These are phyloP conservation scores for Raddia distichophylla DNA, from an alignment of 176 grass and related monocot genomes.

Conservation along the genomic window DNA sequence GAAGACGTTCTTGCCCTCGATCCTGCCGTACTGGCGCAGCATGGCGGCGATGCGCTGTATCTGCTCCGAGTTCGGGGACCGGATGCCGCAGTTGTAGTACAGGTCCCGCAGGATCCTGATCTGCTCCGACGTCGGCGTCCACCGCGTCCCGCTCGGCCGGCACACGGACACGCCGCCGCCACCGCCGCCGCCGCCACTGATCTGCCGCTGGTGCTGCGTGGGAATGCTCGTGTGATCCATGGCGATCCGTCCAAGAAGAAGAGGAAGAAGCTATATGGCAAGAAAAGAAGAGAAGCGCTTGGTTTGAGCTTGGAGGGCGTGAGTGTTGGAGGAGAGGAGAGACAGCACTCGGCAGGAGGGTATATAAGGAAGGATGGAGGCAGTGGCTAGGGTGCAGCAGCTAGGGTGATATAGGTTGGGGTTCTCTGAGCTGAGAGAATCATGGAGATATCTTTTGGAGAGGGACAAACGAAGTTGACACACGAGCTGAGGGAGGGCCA, in stretches of 20 bases:
- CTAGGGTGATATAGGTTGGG: slow-evolving; percentile 44
- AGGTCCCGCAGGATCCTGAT: slow-evolving; percentile 80
- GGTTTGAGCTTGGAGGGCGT: background rate
- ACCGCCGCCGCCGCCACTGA: background rate
- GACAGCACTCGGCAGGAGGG: slow-evolving; percentile 3
- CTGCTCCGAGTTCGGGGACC: slow-evolving; percentile 90
- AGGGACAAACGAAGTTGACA: slow-evolving; percentile 88
- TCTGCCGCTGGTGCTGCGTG: slow-evolving; percentile 10
- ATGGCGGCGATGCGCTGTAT: slow-evolving; percentile 88
- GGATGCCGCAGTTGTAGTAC: slow-evolving; percentile 83
- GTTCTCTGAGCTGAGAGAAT: slow-evolving; percentile 61
- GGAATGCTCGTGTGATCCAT: background rate
- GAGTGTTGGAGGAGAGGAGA: background rate
- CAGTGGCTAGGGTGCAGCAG: background rate
- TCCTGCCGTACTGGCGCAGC: slow-evolving; percentile 81
- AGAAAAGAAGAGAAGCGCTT: background rate
- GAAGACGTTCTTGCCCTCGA: slow-evolving; percentile 99
- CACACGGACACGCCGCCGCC: background rate
- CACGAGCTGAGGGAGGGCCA: slow-evolving; percentile 48
- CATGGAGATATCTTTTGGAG: slow-evolving; percentile 95
- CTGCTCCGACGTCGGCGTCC: slow-evolving; percentile 93
- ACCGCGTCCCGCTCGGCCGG: slow-evolving; percentile 71
- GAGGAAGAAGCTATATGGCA: background rate
- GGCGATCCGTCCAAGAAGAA: background rate
- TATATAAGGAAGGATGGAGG: slow-evolving; percentile 37